These are phyloP conservation scores for Lachnellula hyalina DNA, from an alignment of 2,329 filamentous ascomycete genomes.

Conservation along the genomic window DNA sequence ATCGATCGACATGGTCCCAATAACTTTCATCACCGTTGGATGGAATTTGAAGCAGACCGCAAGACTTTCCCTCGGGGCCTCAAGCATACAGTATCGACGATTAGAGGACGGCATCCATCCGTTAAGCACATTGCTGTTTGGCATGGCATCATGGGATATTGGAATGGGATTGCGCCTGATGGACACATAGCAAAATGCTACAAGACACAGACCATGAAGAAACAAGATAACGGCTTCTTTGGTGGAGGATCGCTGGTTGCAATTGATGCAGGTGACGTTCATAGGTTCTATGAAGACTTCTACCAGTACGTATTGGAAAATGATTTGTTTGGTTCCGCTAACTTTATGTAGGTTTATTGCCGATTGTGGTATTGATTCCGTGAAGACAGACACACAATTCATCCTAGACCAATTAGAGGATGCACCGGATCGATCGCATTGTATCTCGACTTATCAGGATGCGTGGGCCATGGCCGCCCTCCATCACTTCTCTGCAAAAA, in stretches of 20 bases:
- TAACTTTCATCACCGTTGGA: slow-evolving; percentile 12
- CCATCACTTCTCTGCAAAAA: slow-evolving; percentile 8
- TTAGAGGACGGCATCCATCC: slow-evolving; percentile 6
- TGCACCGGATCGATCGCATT: not conserved
- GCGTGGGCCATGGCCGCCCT: slow-evolving; percentile 5
- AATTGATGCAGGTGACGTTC: slow-evolving; percentile 7
- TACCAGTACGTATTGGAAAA: slow-evolving; percentile 6
- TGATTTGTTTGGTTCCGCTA: too few species aligned
- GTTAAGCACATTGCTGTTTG: slow-evolving; percentile 16
- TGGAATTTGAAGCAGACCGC: slow-evolving; percentile 9
- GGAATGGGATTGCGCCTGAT: slow-evolving; percentile 13
- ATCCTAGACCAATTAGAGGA: slow-evolving; percentile 6
- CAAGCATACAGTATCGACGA: slow-evolving; percentile 1
- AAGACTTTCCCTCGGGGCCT: slow-evolving; percentile 12
- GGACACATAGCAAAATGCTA: slow-evolving; percentile 6
- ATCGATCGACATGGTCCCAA: slow-evolving; percentile 3
- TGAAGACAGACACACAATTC: slow-evolving; percentile 15
- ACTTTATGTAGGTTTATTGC: slow-evolving; percentile 7
- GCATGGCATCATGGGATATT: slow-evolving; percentile 16
- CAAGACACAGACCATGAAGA: slow-evolving; percentile 6
- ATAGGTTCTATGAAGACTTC: slow-evolving; percentile 13
- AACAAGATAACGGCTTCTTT: slow-evolving; percentile 11
- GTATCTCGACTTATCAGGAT: slow-evolving; percentile 9
- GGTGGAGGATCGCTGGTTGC: slow-evolving; percentile 7
- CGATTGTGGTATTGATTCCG: slow-evolving; percentile 6